A percentile compares a stretch with the other conserved stretches of the same genome.
phyloP scores from a whole-genome alignment of 192 early-diverging fungal genomes.

The Coemansia sp. region DNA sequence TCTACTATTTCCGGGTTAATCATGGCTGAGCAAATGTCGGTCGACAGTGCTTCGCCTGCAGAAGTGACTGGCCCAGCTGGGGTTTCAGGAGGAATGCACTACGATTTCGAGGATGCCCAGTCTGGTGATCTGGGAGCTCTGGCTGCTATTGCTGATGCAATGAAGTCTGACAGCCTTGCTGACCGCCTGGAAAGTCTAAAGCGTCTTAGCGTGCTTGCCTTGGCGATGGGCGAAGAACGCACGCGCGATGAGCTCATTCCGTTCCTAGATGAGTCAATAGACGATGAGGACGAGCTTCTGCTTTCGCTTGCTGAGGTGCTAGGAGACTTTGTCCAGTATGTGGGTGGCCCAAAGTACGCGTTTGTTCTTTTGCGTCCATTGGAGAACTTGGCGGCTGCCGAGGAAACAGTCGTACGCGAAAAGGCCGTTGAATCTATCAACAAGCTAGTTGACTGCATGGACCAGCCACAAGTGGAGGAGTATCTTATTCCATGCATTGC shows the following conservation, averaged over 20 bases:
- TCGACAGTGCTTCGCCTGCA: conserved; percentile 43
- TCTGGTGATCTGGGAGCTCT: conserved; percentile 47
- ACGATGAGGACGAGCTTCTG: conserved; percentile 98
- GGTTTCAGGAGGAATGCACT: conserved; percentile 24
- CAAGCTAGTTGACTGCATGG: conserved; percentile 75
- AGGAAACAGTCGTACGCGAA: conserved; percentile 97
- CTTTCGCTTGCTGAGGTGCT: conserved; percentile 91
- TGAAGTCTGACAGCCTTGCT: conserved; percentile 55
- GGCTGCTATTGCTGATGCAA: conserved; percentile 54
- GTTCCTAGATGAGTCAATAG: conserved; percentile 98
- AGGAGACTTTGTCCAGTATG: conserved; percentile 86
- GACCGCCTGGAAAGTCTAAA: conserved; percentile 56
- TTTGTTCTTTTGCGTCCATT: conserved; percentile 87
- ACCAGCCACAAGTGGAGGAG: conserved; percentile 81
- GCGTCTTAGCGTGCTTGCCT: conserved; percentile 61
- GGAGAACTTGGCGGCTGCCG: conserved; percentile 95
- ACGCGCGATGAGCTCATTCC: conserved; percentile 95
- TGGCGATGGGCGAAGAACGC: conserved; percentile 91
- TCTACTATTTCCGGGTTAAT: neutral
- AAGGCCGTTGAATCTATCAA: conserved; percentile 96
- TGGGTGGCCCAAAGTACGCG: conserved; percentile 86
- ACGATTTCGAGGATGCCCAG: conserved; percentile 53
- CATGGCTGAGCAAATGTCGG: conserved; percentile 57
- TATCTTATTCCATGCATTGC: conserved; percentile 90
- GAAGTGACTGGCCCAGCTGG: conserved; percentile 2